Evolutionary conservation across 192 early-diverging fungal genomes (phyloP).

Genomic region (Coemansia sp.): DNA sequence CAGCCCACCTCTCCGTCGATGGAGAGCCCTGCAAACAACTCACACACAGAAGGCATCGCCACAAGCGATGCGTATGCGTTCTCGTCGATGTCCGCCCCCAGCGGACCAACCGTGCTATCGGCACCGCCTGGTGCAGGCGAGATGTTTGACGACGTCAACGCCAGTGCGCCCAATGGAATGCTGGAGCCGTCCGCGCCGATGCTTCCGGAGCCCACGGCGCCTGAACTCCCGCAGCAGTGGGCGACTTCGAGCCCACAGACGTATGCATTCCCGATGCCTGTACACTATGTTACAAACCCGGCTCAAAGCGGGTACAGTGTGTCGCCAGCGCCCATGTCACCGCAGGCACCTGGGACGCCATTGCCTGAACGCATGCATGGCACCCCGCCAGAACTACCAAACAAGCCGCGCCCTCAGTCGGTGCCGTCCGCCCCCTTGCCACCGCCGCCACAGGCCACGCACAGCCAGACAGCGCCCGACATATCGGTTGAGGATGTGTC

Average conservation of each 20-base stretch:
- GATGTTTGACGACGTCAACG: neutral
- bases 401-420: conserved; percentile 33
- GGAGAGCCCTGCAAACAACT: neutral
- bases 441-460: neutral
- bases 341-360: neutral
- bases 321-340: neutral
- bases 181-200: conserved; percentile 49
- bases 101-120: conserved; percentile 36
- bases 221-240: conserved; percentile 46
- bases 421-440: conserved; percentile 11
- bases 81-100: conserved; percentile 11
- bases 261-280: conserved; percentile 37
- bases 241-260: conserved; percentile 4
- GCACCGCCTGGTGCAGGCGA: conserved; percentile 33
- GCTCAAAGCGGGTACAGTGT: neutral
- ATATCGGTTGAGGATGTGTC: neutral
- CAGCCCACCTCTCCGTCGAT: neutral
- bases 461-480: neutral
- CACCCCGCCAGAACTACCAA: conserved; percentile 9
- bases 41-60: neutral
- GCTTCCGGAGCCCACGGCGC: conserved; percentile 45
- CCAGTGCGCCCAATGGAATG: conserved; percentile 9
- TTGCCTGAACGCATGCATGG: neutral
- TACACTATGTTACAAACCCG: conserved; percentile 17
- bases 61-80: conserved; percentile 1